Base-by-base conservation (phyloP, 2,329 filamentous ascomycete species). In the Cytospora mali region DNA sequence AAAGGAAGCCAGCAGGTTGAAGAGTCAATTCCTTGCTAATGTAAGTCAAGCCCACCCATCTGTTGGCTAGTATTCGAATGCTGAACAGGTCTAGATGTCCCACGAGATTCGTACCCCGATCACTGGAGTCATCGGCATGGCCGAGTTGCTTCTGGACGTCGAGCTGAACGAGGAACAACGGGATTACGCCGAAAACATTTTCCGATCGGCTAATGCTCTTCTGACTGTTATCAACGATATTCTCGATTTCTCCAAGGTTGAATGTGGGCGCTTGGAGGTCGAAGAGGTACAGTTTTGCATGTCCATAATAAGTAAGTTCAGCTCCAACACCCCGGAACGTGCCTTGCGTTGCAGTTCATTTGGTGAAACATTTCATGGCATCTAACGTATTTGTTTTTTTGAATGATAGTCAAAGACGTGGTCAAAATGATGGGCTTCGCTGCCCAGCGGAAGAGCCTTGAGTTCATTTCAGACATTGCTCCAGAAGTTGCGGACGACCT, bases 351-450 rank as follows among this genome's bases (percentile, higher is more conserved):
- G 42, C n/a, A 46, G 42, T 6, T 23, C n/a, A 23, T 23, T 10
- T 4, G 7, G 42, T 7, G 42, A 46, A n/a, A 23, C 9, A 46
- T 13, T 23, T 23, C 1, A 11, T 25, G 10, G 16, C 16, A n/a
- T 58, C 48, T 58, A 6, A 58, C 56, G 6, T 16, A 51, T 23
- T n/a, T 21, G 21, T 7, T 35, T 14, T 7, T 3, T 25, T 18
- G 5, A 27, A 25, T 91, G 1, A 86, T 92, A 14, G 84, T 93
- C 7, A 83, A 88, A 53, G 92, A 96, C 71, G 91, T 95, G 23
- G 90, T 87, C 58, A 92, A 93, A 72, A 95, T 96, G 91, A 84
- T 96, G 68, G 87, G 89, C 49, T 96, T 96, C 69, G 92, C 91
- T 1, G 92, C 93, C 1, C 85, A 90, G 69, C 85, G 91, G 33